phyloP scores from a whole-genome alignment of 805 yeast genomes.

The Wickerhamiella brachini region DNA sequence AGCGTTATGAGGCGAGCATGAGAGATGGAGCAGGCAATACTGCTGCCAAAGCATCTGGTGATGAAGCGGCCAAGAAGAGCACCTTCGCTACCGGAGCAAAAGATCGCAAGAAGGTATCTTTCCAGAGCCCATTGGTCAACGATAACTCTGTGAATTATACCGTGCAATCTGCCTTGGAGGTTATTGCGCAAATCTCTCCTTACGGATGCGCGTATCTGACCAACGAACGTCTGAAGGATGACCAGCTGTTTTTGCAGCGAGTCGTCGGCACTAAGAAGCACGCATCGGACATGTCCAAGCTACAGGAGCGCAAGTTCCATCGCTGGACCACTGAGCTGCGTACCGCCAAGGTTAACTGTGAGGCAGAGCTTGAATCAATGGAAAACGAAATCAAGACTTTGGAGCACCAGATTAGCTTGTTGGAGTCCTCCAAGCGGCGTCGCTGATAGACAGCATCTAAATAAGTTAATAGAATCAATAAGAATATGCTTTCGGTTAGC shows the following conservation, averaged over 20 bases:
- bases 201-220: conserved; percentile 7
- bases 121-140: not conserved
- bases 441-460: not conserved
- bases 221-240: conserved; percentile 6
- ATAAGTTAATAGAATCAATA: too few relatives aligned
- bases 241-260: conserved; percentile 11
- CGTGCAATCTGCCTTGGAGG: conserved; percentile 4
- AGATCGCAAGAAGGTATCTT: not conserved
- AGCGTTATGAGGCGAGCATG: conserved; percentile 11
- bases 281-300: conserved; percentile 75
- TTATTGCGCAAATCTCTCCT: conserved; percentile 7
- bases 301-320: conserved; percentile 81
- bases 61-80: not conserved
- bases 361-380: conserved; percentile 3
- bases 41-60: not conserved
- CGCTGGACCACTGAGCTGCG: conserved; percentile 82
- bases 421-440: not conserved
- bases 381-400: not conserved
- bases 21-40: not conserved
- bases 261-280: conserved; percentile 28
- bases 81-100: not conserved
- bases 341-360: conserved; percentile 49
- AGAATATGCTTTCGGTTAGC: not conserved
- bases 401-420: not conserved
- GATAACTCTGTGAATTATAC: not conserved